phyloP scores from a whole-genome alignment of 495 filamentous ascomycete genomes.

The Penicillium roqueforti region DNA sequence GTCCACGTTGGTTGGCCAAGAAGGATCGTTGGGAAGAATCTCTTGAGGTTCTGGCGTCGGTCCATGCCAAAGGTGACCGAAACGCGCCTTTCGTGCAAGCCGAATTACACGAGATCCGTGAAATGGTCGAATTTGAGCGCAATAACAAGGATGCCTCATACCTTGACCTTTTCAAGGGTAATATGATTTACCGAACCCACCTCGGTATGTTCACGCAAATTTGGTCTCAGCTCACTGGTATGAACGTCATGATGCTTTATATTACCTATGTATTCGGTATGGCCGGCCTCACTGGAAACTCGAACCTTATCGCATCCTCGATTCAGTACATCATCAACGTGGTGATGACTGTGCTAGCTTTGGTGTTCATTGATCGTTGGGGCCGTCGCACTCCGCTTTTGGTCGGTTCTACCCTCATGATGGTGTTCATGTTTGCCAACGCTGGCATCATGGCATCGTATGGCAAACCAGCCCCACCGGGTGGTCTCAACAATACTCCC shows the following conservation, averaged over 20 bases:
- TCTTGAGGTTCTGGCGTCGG: slow-evolving; percentile 54
- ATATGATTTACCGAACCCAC: slow-evolving; percentile 71
- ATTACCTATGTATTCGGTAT: slow-evolving; percentile 67
- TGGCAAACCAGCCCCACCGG: slow-evolving; percentile 49
- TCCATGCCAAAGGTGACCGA: slow-evolving; percentile 61
- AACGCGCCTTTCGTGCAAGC: slow-evolving; percentile 56
- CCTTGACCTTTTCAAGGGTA: slow-evolving; percentile 62
- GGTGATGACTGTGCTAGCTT: slow-evolving; percentile 49
- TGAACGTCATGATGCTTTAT: slow-evolving; percentile 81
- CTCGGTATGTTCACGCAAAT: slow-evolving; percentile 78
- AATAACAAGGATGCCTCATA: slow-evolving; percentile 58
- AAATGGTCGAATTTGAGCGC: slow-evolving; percentile 67
- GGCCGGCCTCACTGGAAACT: slow-evolving; percentile 57
- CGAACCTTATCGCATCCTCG: slow-evolving; percentile 59
- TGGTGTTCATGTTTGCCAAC: slow-evolving; percentile 63
- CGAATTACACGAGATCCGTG: slow-evolving; percentile 67
- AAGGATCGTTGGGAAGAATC: slow-evolving; percentile 69
- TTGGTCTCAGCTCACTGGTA: slow-evolving; percentile 79
- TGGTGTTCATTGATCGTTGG: slow-evolving; percentile 60
- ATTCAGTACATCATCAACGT: slow-evolving; percentile 71
- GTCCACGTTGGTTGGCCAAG: slow-evolving; percentile 69
- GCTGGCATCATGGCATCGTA: slow-evolving; percentile 60
- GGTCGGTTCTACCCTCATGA: slow-evolving; percentile 63
- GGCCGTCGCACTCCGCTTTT: slow-evolving; percentile 62
- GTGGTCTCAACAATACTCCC: slow-evolving; percentile 34